Base-by-base conservation (phyloP, 2,329 filamentous ascomycete species). In the Alternaria tenuissima region DNA sequence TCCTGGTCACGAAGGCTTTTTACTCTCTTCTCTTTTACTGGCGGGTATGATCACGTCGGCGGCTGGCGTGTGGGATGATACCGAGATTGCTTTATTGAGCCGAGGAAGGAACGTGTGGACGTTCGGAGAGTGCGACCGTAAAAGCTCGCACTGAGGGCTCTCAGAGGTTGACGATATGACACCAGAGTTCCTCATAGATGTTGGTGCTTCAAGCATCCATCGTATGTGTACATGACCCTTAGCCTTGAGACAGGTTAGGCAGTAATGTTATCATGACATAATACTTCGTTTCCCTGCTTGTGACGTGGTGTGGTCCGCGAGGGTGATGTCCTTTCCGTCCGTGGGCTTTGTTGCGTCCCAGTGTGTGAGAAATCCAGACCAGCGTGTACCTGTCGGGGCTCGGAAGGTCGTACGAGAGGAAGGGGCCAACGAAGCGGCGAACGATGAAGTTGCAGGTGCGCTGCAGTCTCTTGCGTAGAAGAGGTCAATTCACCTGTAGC, bases 201-300 rank as follows among this genome's bases (percentile, higher is more conserved):
- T 61, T 64, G 61, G 42, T 67, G 61, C 61, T 66, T 53, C 57
- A 54, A 61, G 52, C 49, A 64, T 62, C 62, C 63, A 63, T 73
- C 56, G 63, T 72, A 63, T 65, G 54, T 66, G 54, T 65, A 67
- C 61, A 55, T 57, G 59, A 60, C 53, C 66, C 60, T 57, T 56
- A 44, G 30, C 51, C 44, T 55, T 56, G 55, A 66, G 55, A 68
- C 58, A 67, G 64, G 63, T 63, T 67, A 64, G 64, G 64, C 65
- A 75, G 68, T 61, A 75, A 75, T 74, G 64, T 65, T 56, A 74
- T 65, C 64, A 76, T 60, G 69, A 74, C 41, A 70, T 57, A 67
- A 61, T 30, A 44, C 7, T 3, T 44, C 30, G 22, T 39, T 18
- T 7, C 41, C 20, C 20, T 36, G 14, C 24, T 8, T 39, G 47